Evolutionary conservation across 345 rosid species (phyloP), one percentile per base, ranked within the genome.

Genomic region (Arabidopsis arenosa): DNA sequence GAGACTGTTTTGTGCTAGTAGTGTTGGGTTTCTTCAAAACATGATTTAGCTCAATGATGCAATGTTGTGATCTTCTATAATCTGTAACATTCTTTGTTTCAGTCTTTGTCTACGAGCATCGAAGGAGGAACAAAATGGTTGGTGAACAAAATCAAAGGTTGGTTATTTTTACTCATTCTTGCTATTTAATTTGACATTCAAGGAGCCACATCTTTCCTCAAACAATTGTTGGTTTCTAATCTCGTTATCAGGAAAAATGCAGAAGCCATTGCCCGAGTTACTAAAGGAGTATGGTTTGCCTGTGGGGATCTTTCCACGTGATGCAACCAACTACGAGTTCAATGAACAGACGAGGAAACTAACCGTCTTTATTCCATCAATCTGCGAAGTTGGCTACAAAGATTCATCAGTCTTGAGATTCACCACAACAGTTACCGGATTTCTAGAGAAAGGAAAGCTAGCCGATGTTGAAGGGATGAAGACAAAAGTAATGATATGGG

Each of bases 51-150:
- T 74, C 66, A 63, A 0, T 56, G 13, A 18, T 37, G 72, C 11
- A 39, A 26, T 47, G 30, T 64, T 36, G 56, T 36, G 56, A 63
- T 57, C 17, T 63, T 40, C 14, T 14, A 40, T 63, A 4, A 66
- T 39, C 12, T 65, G 44, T 66, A 51, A 51, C 60, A 48, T 32
- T 59, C 4, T 67, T 44, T 45, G 37, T 67, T 79, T 12, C 81
- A 93, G 98, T 93, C 98, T 36, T 11, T 93, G 74, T 86, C 90
- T 7, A 85, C 74, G 62, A 95, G 90, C 76, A 88, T 92, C 58
- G 91, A 86, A 86, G 97, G 94, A 75, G 97, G 98, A 79, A 82
- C 98, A 36, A 95, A 87, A 83, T 92, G 98, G 97, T 11, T 92
- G 73, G 96, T 95, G 68, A 92, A 89, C 87, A 95, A 90, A 80